phyloP scores from a whole-genome alignment of 129 eudicot species.

The Escallonia herrerae region DNA sequence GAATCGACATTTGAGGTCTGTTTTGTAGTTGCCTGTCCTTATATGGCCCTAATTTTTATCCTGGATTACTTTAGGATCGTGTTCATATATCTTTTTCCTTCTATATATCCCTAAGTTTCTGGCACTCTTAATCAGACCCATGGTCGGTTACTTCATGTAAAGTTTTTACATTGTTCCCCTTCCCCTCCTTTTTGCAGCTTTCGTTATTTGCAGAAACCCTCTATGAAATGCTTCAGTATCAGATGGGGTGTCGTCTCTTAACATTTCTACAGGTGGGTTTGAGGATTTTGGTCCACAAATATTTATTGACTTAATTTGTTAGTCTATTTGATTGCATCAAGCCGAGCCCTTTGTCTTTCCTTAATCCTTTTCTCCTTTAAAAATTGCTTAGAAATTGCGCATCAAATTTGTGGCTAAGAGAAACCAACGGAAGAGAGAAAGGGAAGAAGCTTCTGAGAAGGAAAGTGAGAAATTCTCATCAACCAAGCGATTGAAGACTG shows the following conservation, averaged over 20 bases:
- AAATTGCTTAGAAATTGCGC: conserved; percentile 51
- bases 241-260: conserved; percentile 83
- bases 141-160: background rate
- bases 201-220: conserved; percentile 88
- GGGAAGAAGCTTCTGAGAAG: conserved; percentile 51
- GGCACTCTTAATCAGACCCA: background rate
- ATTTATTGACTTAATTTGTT: background rate
- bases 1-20: conserved; percentile 89
- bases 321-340: background rate
- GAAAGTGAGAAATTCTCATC: conserved; percentile 38
- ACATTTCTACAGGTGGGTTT: conserved; percentile 70
- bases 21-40: background rate
- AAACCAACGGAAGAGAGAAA: conserved; percentile 70
- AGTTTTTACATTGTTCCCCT: background rate
- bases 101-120: background rate
- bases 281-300: background rate
- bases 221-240: conserved; percentile 90
- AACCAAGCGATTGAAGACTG: conserved; percentile 56
- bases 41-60: background rate
- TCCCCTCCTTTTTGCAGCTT: conserved; percentile 38
- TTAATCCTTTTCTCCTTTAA: background rate
- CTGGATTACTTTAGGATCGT: background rate
- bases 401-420: conserved; percentile 54
- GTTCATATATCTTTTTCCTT: background rate
- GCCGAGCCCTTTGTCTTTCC: background rate